Conservation (phyloP, 2,329 filamentous ascomycete species). For the Lachnellula hyalina region DNA sequence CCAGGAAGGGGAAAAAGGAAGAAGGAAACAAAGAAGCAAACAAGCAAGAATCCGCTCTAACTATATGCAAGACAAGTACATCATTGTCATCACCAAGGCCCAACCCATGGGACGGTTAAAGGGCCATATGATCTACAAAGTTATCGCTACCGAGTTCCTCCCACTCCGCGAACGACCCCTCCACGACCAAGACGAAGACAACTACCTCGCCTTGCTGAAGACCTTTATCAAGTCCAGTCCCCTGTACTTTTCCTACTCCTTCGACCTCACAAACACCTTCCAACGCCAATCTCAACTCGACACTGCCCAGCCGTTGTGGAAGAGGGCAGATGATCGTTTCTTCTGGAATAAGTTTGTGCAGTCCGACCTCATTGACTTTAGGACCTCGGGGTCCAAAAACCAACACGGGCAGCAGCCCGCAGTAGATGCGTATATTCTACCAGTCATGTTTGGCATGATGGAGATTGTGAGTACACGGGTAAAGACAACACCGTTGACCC, state of each 20-base stretch:
- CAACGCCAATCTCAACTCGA: constrained; percentile 84
- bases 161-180: constrained; percentile 88
- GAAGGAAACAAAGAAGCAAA: too few species aligned
- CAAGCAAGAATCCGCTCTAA: constrained; percentile 9
- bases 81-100: constrained; percentile 92
- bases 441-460: constrained; percentile 94
- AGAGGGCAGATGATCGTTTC: constrained; percentile 90
- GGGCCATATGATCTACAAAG: constrained; percentile 94
- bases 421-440: constrained; percentile 87
- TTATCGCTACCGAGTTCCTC: constrained; percentile 85
- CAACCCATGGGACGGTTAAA: constrained; percentile 85
- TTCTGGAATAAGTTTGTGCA: constrained; percentile 98
- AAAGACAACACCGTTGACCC: constrained; percentile 77
- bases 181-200: constrained; percentile 90
- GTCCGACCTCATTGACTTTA: constrained; percentile 86
- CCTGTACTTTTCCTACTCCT: constrained; percentile 97
- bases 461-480: constrained; percentile 83
- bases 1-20: too few species aligned
- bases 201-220: constrained; percentile 78
- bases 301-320: constrained; percentile 72
- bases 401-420: constrained; percentile 66
- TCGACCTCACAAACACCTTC: constrained; percentile 95
- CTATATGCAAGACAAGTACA: constrained; percentile 70
- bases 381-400: constrained; percentile 56
- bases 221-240: constrained; percentile 75